Conservation (phyloP, 202 grass and related monocot species). For the Schoenoplectus triqueter region DNA sequence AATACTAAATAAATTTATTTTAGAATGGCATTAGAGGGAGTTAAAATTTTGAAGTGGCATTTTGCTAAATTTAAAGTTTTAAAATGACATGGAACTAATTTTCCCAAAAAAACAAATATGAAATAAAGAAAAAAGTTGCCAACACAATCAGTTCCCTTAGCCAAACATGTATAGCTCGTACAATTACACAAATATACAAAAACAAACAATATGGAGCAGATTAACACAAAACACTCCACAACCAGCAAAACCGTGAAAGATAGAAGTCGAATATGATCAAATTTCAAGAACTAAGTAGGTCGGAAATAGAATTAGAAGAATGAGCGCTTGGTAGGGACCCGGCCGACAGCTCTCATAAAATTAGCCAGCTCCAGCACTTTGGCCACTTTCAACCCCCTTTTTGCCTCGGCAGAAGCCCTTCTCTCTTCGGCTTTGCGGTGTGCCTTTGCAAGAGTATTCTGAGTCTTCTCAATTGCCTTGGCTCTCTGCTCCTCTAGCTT, state of each 20-base stretch:
- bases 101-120: too few relatives aligned
- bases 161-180: constrained; percentile 28
- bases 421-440: constrained; percentile 63
- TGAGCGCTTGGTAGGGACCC: constrained; percentile 61
- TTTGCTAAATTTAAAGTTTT: too few relatives aligned
- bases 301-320: constrained; percentile 47
- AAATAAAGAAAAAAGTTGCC: background rate
- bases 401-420: constrained; percentile 62
- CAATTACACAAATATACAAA: constrained; percentile 33
- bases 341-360: constrained; percentile 74
- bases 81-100: too few relatives aligned
- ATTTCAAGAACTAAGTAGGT: background rate
- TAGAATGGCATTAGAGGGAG: too few relatives aligned
- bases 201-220: constrained; percentile 33
- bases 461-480: constrained; percentile 71
- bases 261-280: background rate
- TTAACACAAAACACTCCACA: constrained; percentile 32
- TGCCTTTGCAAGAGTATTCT: constrained; percentile 59
- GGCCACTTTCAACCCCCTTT: constrained; percentile 54
- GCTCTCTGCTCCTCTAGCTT: constrained; percentile 67
- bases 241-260: constrained; percentile 12
- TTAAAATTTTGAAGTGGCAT: too few relatives aligned
- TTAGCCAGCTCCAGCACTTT: constrained; percentile 60
- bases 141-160: constrained; percentile 25
- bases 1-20: too few relatives aligned